phyloP scores from a whole-genome alignment of 805 yeast species.

The Sugiyamaella floridensis region DNA sequence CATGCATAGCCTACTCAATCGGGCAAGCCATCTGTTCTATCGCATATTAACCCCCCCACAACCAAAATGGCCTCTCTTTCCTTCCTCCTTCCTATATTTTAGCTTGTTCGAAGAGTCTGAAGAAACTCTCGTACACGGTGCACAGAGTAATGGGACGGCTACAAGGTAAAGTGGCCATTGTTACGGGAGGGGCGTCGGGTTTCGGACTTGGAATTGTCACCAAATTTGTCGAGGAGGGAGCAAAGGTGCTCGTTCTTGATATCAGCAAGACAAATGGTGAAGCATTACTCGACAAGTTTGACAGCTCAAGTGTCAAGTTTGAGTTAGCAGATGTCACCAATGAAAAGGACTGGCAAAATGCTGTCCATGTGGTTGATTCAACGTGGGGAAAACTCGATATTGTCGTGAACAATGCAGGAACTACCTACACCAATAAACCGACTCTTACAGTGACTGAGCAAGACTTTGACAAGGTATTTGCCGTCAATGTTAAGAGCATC shows the following conservation, averaged over 20 bases:
- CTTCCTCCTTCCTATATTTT: too few species aligned
- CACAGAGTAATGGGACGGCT: background rate
- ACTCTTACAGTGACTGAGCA: slow-evolving; percentile 26
- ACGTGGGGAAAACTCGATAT: slow-evolving; percentile 31
- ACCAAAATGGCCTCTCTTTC: background rate
- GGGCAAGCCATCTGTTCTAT: background rate
- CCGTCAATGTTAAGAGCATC: slow-evolving; percentile 23
- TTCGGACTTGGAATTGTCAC: slow-evolving; percentile 32
- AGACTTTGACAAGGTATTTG: slow-evolving; percentile 22
- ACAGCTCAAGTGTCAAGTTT: slow-evolving; percentile 3
- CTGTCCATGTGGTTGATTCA: slow-evolving; percentile 25
- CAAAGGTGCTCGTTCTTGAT: slow-evolving; percentile 15
- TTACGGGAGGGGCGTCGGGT: slow-evolving; percentile 41
- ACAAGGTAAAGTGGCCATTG: slow-evolving; percentile 37
- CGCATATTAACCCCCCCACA: background rate
- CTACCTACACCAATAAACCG: slow-evolving; percentile 25
- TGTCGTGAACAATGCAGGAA: slow-evolving; percentile 35
- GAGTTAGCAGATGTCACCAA: slow-evolving; percentile 13
- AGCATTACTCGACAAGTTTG: background rate
- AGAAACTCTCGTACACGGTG: background rate
- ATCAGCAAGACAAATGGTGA: slow-evolving; percentile 13
- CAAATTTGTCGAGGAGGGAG: slow-evolving; percentile 15
- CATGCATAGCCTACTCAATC: background rate
- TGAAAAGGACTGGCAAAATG: slow-evolving; percentile 27
- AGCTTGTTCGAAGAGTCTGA: too few species aligned